phyloP scores from a whole-genome alignment of 164 flowering plant species.

The Stephania yunnanensis region DNA sequence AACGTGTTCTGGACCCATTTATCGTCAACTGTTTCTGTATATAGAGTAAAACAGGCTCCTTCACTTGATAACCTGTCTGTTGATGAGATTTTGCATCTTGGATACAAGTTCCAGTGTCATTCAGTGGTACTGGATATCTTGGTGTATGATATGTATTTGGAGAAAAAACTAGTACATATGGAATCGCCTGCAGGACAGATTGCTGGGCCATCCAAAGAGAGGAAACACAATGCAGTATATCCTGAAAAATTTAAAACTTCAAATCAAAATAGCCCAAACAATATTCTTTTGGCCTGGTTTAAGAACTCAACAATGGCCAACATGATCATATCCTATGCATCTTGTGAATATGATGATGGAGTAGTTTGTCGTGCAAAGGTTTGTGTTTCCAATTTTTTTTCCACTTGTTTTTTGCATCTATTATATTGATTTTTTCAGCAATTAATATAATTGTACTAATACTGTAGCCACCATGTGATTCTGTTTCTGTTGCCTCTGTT shows the following conservation, averaged over 20 bases:
- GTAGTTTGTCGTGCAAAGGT: conserved; percentile 53
- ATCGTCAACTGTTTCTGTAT: conserved; percentile 25
- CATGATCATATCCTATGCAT: conserved; percentile 47
- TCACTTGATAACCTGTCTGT: conserved; percentile 24
- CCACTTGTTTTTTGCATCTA: background rate
- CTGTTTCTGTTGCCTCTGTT: background rate
- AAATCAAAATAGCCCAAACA: conserved; percentile 25
- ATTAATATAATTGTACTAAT: background rate
- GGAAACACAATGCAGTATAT: conserved; percentile 14
- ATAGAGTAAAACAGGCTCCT: conserved; percentile 18
- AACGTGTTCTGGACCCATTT: conserved; percentile 59
- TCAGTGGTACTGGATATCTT: conserved; percentile 56
- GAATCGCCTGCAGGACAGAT: conserved; percentile 29
- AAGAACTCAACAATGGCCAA: conserved; percentile 36
- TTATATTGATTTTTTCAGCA: background rate
- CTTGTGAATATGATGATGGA: conserved; percentile 43
- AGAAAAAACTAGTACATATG: conserved; percentile 47
- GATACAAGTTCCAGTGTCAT: conserved; percentile 55
- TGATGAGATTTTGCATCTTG: conserved; percentile 25
- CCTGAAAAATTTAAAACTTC: conserved; percentile 24
- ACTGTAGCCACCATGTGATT: background rate
- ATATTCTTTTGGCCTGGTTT: conserved; percentile 47
- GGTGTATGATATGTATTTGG: conserved; percentile 59
- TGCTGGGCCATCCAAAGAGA: conserved; percentile 28
- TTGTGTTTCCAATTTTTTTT: conserved; percentile 2